Conservation (phyloP, 495 filamentous ascomycete species). For the Xylaria grammica region DNA sequence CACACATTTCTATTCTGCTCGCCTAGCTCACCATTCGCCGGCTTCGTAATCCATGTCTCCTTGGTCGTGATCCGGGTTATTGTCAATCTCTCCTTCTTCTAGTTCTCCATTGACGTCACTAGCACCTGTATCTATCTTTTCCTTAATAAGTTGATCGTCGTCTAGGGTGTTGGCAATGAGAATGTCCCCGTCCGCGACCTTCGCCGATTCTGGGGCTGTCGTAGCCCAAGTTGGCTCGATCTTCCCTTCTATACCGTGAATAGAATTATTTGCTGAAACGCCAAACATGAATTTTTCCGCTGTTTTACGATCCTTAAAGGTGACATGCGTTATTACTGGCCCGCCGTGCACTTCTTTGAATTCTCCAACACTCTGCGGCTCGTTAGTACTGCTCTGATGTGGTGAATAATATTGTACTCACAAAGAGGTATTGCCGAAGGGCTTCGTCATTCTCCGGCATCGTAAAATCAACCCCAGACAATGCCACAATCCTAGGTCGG, state of each 20-base stretch:
- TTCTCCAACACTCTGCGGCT: slow-evolving; percentile 75
- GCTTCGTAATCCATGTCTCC: slow-evolving; percentile 40
- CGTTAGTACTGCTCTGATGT: slow-evolving; percentile 26
- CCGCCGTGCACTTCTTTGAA: slow-evolving; percentile 76
- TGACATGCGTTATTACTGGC: slow-evolving; percentile 65
- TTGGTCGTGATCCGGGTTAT: slow-evolving; percentile 27
- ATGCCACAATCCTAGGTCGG: slow-evolving; percentile 74
- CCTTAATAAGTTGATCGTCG: slow-evolving; percentile 20
- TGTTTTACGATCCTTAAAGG: slow-evolving; percentile 87
- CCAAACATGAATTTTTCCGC: slow-evolving; percentile 85
- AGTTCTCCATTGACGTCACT: slow-evolving; percentile 17
- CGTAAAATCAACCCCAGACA: slow-evolving; percentile 73
- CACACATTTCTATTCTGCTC: background rate
- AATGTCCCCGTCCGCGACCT: slow-evolving; percentile 17
- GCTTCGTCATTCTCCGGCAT: slow-evolving; percentile 76
- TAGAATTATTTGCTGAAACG: slow-evolving; percentile 58
- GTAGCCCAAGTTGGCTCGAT: slow-evolving; percentile 77
- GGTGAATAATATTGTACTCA: slow-evolving; percentile 51
- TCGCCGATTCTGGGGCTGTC: slow-evolving; percentile 28
- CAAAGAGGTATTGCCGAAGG: slow-evolving; percentile 83
- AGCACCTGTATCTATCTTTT: slow-evolving; percentile 17
- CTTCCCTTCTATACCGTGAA: slow-evolving; percentile 73
- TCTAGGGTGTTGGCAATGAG: slow-evolving; percentile 19
- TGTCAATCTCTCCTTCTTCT: slow-evolving; percentile 36
- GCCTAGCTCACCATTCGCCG: slow-evolving; percentile 29